Base-by-base conservation (phyloP, 495 filamentous ascomycete species). In the Penicillium roqueforti region DNA sequence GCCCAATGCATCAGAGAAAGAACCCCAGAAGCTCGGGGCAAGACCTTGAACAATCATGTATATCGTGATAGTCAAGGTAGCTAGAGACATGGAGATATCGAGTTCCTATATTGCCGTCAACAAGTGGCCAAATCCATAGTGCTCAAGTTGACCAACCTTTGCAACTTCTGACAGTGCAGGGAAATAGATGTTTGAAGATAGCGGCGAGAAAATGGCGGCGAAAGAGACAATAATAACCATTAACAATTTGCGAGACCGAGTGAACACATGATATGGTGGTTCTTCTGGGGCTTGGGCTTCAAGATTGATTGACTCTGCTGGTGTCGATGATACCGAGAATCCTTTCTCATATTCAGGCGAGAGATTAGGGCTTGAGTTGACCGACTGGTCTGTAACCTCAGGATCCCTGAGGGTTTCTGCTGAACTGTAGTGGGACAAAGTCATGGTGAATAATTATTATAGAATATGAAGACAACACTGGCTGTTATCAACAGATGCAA, bases 151-250 rank as follows among this genome's bases (percentile, higher is more conserved):
- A 60, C 64, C 48, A 4, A 72, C 71, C 40, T 48, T 55, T 19
- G 71, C 70, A 14, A 74, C 65, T 3, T 53, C 57, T 7, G 62
- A 66, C 19, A 92, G 71, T 2, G 85, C 84, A 4, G 87, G 88
- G 54, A 91, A 90, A 66, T 93, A 93, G 38, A 91, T 89, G 59
- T 87, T 89, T 18, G 85, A 85, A 0, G 85, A 88, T 46, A 90
- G 76, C 2, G 87, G 87, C 0, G 86, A 89, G 56, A 74, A 72
- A 31, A 69, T 67, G 50, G 65, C 71, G 0, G 73, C 70, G n/a
- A 71, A 29, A 8, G 70, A 80, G 37, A 85, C 81, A 70, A 92
- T 83, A 56, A 73, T 72, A n/a, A 88, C 73, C 53, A 88, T 80
- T 71, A 81, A 81, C 54, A 74, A 57, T 70, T 80, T 86, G 52